Evolutionary conservation across 1,139 yeast species (phyloP).

Genomic region (Pichia sp.): DNA sequence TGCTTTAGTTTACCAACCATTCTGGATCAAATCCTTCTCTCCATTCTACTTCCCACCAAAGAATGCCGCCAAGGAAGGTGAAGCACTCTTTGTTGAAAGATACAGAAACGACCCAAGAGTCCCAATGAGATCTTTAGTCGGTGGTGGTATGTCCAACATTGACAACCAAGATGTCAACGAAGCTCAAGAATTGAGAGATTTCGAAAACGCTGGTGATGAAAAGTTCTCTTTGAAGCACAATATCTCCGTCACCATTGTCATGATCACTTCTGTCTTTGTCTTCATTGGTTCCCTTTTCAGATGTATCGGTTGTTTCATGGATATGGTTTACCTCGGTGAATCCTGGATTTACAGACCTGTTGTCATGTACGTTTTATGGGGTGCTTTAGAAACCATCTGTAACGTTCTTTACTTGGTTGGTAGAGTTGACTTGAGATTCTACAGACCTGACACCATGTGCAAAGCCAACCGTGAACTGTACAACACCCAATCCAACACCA

Average conservation of each 20-base stretch:
- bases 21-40: conserved; percentile 70
- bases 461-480: conserved; percentile 2
- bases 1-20: conserved; percentile 65
- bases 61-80: conserved; percentile 50
- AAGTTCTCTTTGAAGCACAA: conserved; percentile 30
- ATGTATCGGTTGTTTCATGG: conserved; percentile 51
- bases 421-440: conserved; percentile 72
- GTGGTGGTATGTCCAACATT: conserved; percentile 37
- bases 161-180: conserved; percentile 39
- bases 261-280: conserved; percentile 50
- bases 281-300: conserved; percentile 59
- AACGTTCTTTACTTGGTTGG: conserved; percentile 55
- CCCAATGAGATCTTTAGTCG: conserved; percentile 39
- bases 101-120: conserved; percentile 47
- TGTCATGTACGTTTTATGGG: conserved; percentile 68
- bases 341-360: conserved; percentile 49
- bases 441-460: conserved; percentile 57
- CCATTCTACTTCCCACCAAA: conserved; percentile 54
- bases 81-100: conserved; percentile 48
- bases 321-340: conserved; percentile 33
- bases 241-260: conserved; percentile 47
- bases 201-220: conserved; percentile 21
- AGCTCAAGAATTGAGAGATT: conserved; percentile 22
- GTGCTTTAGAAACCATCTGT: conserved; percentile 58
- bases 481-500: not conserved